These are phyloP conservation scores for Linnemannia zychae DNA, from an alignment of 192 early-diverging fungal species.

Conservation along the genomic window DNA sequence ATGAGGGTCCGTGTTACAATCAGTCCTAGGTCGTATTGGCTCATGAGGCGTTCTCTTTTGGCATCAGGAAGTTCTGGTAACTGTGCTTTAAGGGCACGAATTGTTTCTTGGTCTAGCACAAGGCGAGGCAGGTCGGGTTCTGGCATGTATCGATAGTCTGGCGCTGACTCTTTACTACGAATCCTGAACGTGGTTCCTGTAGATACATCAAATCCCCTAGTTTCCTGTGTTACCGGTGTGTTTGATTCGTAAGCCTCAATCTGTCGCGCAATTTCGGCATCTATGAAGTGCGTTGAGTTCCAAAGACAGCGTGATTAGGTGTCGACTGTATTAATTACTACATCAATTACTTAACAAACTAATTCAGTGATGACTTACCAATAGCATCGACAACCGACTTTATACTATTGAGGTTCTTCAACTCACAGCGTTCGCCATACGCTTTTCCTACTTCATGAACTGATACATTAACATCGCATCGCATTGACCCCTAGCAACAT, in stretches of 20 bases:
- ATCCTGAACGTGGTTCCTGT: constrained; percentile 74
- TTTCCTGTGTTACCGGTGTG: constrained; percentile 74
- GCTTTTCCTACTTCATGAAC: constrained; percentile 69
- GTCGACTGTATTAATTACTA: neutral
- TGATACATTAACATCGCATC: constrained; percentile 96
- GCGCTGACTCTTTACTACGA: constrained; percentile 86
- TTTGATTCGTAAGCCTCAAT: constrained; percentile 71
- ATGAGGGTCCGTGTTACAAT: constrained; percentile 76
- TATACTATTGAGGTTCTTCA: constrained; percentile 87
- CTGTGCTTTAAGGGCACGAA: constrained; percentile 30
- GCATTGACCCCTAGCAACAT: constrained; percentile 76
- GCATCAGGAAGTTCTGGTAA: constrained; percentile 85
- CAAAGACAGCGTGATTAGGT: neutral
- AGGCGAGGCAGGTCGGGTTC: constrained; percentile 81
- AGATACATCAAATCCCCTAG: constrained; percentile 81
- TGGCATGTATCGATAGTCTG: constrained; percentile 92
- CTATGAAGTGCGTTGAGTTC: constrained; percentile 41
- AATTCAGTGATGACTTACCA: constrained; percentile 49
- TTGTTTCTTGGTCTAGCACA: constrained; percentile 54
- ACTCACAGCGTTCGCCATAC: constrained; percentile 78
- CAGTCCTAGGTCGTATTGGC: constrained; percentile 69
- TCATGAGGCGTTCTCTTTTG: constrained; percentile 65
- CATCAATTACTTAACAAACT: neutral
- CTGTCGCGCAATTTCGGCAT: constrained; percentile 88
- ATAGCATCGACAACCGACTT: constrained; percentile 77